Conservation (phyloP, 2,329 filamentous ascomycete species). For the Proliferodiscus dingleyae region DNA sequence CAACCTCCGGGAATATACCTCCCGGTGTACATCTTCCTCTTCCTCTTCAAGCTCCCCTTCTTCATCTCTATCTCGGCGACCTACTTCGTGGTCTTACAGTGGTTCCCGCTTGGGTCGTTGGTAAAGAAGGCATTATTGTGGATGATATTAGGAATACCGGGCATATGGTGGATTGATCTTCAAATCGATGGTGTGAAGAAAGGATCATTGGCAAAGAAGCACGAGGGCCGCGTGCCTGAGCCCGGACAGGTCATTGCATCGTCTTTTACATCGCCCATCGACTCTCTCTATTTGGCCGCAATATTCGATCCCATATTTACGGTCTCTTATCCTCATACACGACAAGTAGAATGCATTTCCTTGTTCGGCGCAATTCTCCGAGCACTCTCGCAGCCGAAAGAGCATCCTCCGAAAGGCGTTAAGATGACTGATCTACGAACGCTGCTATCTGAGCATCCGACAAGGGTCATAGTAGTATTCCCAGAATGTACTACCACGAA, state of each 20-base stretch:
- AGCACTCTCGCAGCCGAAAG: conserved; percentile 59
- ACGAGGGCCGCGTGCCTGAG: conserved; percentile 68
- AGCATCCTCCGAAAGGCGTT: conserved; percentile 40
- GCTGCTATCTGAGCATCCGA: conserved; percentile 63
- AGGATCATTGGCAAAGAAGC: conserved; percentile 75
- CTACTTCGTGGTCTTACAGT: conserved; percentile 80
- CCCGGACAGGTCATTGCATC: conserved; percentile 79
- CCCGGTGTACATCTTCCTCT: conserved; percentile 65
- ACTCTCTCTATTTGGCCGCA: conserved; percentile 88
- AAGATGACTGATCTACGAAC: conserved; percentile 56
- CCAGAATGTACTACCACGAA: conserved; percentile 95
- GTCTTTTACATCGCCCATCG: conserved; percentile 87
- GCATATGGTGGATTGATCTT: conserved; percentile 98
- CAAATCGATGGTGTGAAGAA: conserved; percentile 95
- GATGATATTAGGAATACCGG: conserved; percentile 80
- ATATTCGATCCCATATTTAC: conserved; percentile 97
- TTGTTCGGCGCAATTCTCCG: conserved; percentile 70
- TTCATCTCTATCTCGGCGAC: conserved; percentile 61
- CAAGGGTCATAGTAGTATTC: conserved; percentile 77
- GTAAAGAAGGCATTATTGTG: conserved; percentile 82
- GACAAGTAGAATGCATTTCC: conserved; percentile 70
- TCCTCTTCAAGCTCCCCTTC: conserved; percentile 74
- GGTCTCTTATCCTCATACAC: conserved; percentile 69
- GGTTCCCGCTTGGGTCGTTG: conserved; percentile 65
- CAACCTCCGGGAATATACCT: conserved; percentile 58